These are phyloP conservation scores for Citropsis articulata DNA, from an alignment of 345 rosid species.

Conservation along the genomic window DNA sequence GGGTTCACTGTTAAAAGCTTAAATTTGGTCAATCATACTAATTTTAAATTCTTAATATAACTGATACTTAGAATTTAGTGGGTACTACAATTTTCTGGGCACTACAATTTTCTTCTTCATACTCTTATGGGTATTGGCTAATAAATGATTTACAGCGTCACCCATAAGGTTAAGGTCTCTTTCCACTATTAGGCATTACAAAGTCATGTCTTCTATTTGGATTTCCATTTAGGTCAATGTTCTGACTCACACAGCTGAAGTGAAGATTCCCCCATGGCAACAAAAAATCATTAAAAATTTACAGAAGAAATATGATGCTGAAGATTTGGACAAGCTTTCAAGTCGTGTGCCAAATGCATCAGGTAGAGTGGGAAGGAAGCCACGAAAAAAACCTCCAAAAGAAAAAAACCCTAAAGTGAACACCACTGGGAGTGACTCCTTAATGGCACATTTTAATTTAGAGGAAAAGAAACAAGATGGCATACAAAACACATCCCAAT, in stretches of 20 bases:
- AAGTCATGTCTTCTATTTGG: not conserved
- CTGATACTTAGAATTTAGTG: not conserved
- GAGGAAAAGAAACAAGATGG: conserved; percentile 17
- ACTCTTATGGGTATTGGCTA: not conserved
- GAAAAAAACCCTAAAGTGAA: conserved; percentile 11
- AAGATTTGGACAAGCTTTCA: conserved; percentile 19
- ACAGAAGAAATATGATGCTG: conserved; percentile 31
- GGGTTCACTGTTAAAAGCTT: not conserved
- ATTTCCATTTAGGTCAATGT: conserved; percentile 44
- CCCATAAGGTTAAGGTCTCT: not conserved
- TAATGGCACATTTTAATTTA: conserved; percentile 1
- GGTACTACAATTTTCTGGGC: not conserved
- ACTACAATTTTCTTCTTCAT: not conserved
- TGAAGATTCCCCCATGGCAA: conserved; percentile 35
- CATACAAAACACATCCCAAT: conserved; percentile 11
- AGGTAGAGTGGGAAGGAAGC: conserved; percentile 15
- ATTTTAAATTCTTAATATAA: not conserved
- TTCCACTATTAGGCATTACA: not conserved
- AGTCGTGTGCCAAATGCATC: conserved; percentile 13
- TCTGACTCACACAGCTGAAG: conserved; percentile 44
- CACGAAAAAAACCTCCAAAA: conserved; percentile 10
- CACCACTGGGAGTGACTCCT: conserved; percentile 2
- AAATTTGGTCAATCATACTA: not conserved
- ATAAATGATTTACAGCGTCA: not conserved
- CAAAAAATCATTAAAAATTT: conserved; percentile 27